Percentiles rank a stretch among this genome's conserved stretches.
Conservation (phyloP, 768 basidiomycete species). For the Leccinum subgranulosum region DNA sequence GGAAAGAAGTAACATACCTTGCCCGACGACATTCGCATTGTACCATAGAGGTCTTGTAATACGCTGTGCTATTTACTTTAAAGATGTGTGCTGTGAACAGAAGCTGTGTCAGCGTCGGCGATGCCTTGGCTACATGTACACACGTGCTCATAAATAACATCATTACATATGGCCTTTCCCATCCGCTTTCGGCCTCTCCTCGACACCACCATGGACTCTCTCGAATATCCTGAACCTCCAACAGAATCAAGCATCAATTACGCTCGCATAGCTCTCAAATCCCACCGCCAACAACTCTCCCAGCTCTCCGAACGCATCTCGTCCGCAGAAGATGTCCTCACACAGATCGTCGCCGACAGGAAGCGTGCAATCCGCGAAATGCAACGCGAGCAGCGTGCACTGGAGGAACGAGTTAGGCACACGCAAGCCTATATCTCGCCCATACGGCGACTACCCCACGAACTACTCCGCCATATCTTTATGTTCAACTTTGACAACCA, state of each 20-base stretch:
- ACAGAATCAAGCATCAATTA: conserved; percentile 50
- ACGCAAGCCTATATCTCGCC: conserved; percentile 70
- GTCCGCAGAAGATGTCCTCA: conserved; percentile 52
- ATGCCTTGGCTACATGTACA: neutral
- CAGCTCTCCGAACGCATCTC: conserved; percentile 46
- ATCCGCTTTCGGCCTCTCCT: conserved; percentile 15
- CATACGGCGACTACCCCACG: conserved; percentile 65
- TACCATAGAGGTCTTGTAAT: conserved; percentile 31
- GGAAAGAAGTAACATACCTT: conserved; percentile 61
- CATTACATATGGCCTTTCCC: conserved; percentile 13
- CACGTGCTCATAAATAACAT: conserved; percentile 25
- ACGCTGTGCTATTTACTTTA: conserved; percentile 11
- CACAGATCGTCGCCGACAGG: conserved; percentile 55
- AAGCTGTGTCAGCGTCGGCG: neutral
- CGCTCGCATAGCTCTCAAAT: conserved; percentile 47
- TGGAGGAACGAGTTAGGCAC: conserved; percentile 48
- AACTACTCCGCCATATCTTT: conserved; percentile 74
- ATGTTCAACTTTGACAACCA: conserved; percentile 64
- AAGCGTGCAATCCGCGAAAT: conserved; percentile 53
- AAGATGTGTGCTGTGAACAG: conserved; percentile 16
- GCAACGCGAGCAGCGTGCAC: conserved; percentile 41
- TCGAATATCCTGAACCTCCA: conserved; percentile 53
- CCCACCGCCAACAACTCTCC: conserved; percentile 23
- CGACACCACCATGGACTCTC: conserved; percentile 26
- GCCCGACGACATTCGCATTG: conserved; percentile 1